These are phyloP conservation scores for Pinus taeda DNA, from an alignment of 75 land plant genomes.

Conservation along the genomic window DNA sequence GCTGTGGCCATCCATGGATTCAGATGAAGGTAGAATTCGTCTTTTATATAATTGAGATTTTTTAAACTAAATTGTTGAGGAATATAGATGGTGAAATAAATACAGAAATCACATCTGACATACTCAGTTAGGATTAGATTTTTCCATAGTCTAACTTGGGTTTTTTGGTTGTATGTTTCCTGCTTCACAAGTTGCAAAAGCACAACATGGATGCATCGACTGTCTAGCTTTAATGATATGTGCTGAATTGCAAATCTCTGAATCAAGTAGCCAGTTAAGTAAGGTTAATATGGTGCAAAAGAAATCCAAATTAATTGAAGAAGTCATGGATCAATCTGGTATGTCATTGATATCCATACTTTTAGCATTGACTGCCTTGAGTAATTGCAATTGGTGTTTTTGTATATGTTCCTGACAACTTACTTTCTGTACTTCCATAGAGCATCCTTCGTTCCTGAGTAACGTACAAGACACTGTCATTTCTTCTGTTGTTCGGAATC, in stretches of 20 bases:
- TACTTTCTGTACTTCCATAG: background rate
- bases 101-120: background rate
- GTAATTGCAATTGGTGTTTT: background rate
- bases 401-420: background rate
- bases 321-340: conserved; percentile 7
- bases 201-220: conserved; percentile 91
- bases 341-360: background rate
- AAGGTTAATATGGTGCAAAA: background rate
- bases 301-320: conserved; percentile 7
- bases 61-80: background rate
- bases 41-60: background rate
- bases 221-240: conserved; percentile 79
- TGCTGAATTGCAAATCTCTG: conserved; percentile 37
- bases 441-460: background rate
- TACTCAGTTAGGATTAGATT: background rate
- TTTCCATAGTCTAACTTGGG: background rate
- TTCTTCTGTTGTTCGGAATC: conserved; percentile 23
- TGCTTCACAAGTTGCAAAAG: conserved; percentile 47
- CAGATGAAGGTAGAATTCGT: conserved; percentile 34
- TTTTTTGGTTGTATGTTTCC: conserved; percentile 3
- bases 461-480: conserved; percentile 18
- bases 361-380: background rate
- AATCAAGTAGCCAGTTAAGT: conserved; percentile 10
- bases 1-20: conserved; percentile 47
- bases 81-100: background rate